Conservation (phyloP, 2,329 filamentous ascomycete species). For the Hymenoscyphus salicellus region DNA sequence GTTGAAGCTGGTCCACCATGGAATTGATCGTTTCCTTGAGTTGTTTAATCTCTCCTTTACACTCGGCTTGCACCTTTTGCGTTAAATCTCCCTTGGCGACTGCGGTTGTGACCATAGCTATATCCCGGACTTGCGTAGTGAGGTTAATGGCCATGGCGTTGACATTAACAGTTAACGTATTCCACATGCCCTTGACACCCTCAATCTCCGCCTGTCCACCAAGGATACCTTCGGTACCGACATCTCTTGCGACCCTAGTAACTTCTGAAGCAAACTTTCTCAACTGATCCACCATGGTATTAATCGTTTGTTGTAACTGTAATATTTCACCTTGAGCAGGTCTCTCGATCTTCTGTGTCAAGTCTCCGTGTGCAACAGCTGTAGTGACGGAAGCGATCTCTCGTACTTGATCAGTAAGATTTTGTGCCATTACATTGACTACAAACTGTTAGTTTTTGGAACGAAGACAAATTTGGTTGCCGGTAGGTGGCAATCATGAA, state of each 20-base stretch:
- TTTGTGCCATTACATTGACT: conserved; percentile 83
- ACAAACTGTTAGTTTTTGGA: conserved; percentile 17
- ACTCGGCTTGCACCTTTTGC: conserved; percentile 92
- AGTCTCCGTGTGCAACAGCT: conserved; percentile 76
- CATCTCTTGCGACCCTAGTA: conserved; percentile 76
- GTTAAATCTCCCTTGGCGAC: conserved; percentile 85
- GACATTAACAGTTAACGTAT: conserved; percentile 80
- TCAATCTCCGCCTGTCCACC: conserved; percentile 81
- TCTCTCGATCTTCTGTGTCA: conserved; percentile 80
- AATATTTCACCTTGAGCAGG: conserved; percentile 79
- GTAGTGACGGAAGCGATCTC: conserved; percentile 84
- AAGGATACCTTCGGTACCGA: conserved; percentile 79
- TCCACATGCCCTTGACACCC: conserved; percentile 85
- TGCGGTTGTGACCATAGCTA: conserved; percentile 75
- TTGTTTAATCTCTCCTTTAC: conserved; percentile 85
- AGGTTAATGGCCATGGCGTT: conserved; percentile 87
- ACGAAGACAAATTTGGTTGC: neutral
- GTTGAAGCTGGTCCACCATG: conserved; percentile 97
- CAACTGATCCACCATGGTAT: conserved; percentile 85
- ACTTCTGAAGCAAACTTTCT: conserved; percentile 82
- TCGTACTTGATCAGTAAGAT: conserved; percentile 78
- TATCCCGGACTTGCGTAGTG: conserved; percentile 88
- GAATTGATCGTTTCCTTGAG: conserved; percentile 98
- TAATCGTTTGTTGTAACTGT: conserved; percentile 80
- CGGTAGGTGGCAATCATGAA: neutral